Conservation (phyloP, 192 early-diverging fungal genomes). For the Linnemannia zychae region DNA sequence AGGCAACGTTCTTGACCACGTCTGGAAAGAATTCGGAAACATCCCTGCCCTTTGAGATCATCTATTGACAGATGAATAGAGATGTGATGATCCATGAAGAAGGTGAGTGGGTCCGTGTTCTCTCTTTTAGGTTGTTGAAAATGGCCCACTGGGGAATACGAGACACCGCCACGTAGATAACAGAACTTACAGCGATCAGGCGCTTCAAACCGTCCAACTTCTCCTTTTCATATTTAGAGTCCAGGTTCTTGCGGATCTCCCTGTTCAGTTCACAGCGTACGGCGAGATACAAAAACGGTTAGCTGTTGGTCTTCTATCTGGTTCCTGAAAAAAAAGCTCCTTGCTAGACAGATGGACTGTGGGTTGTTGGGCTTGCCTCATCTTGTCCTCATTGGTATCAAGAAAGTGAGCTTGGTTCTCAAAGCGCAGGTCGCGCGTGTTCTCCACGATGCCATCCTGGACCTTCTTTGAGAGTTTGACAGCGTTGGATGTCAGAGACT, state of each 20-base stretch:
- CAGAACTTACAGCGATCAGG: conserved; percentile 80
- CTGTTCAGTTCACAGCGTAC: conserved; percentile 1
- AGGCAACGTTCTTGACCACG: conserved; percentile 98
- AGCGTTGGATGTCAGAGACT: conserved; percentile 82
- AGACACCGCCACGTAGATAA: background rate
- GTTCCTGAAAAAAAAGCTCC: background rate
- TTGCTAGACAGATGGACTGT: background rate
- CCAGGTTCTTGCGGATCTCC: conserved; percentile 81
- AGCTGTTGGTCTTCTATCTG: background rate
- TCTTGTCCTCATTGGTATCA: conserved; percentile 90
- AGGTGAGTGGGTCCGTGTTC: background rate
- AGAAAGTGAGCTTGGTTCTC: conserved; percentile 83
- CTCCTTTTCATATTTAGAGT: conserved; percentile 90
- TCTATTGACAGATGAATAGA: conserved; percentile 53
- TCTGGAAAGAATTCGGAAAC: conserved; percentile 93
- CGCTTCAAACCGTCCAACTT: conserved; percentile 94
- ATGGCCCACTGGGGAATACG: background rate
- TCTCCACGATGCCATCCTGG: conserved; percentile 89
- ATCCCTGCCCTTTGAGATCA: conserved; percentile 92
- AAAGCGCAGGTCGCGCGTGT: conserved; percentile 88
- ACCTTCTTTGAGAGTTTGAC: conserved; percentile 84
- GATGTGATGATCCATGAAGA: background rate
- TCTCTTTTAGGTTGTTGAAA: background rate
- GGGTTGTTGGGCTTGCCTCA: conserved; percentile 46
- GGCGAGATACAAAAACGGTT: background rate